phyloP scores from a whole-genome alignment of 2,329 filamentous ascomycete genomes.

The Fusarium tricinctum region DNA sequence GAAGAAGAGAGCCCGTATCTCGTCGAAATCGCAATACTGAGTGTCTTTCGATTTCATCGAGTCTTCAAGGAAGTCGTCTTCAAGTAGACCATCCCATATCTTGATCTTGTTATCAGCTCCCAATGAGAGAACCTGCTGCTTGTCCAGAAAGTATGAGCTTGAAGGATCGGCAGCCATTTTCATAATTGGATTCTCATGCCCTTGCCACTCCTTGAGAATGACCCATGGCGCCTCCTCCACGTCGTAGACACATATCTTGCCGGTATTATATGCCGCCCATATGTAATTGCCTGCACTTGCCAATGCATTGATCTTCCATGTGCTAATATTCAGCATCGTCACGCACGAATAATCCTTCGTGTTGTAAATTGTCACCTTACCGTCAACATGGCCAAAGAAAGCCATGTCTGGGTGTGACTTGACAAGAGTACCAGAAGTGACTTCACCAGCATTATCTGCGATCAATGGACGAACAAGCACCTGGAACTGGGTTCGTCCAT shows the following conservation, averaged over 20 bases:
- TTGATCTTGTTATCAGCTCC: conserved; percentile 88
- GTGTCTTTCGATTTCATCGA: conserved; percentile 88
- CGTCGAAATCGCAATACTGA: conserved; percentile 87
- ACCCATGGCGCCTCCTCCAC: conserved; percentile 85
- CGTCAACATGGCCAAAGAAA: conserved; percentile 92
- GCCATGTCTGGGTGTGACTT: conserved; percentile 82
- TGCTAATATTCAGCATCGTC: conserved; percentile 85
- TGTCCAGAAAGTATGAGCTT: conserved; percentile 86
- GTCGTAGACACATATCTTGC: conserved; percentile 94
- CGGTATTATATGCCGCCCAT: conserved; percentile 96
- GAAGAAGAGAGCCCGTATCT: conserved; percentile 83
- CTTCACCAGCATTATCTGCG: conserved; percentile 82
- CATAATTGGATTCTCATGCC: conserved; percentile 85
- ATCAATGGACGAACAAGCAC: conserved; percentile 78
- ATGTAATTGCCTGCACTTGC: conserved; percentile 84
- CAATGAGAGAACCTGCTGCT: conserved; percentile 86
- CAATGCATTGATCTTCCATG: conserved; percentile 94
- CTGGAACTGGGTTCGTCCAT: conserved; percentile 79
- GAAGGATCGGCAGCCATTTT: conserved; percentile 83
- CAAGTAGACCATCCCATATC: conserved; percentile 91
- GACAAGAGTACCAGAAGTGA: conserved; percentile 85
- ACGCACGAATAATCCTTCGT: conserved; percentile 81
- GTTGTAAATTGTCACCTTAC: conserved; percentile 95
- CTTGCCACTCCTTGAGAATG: conserved; percentile 94
- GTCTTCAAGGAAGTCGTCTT: conserved; percentile 93